These are phyloP conservation scores for Infundibulicybe gibba DNA, from an alignment of 768 basidiomycete genomes.

Conservation along the genomic window DNA sequence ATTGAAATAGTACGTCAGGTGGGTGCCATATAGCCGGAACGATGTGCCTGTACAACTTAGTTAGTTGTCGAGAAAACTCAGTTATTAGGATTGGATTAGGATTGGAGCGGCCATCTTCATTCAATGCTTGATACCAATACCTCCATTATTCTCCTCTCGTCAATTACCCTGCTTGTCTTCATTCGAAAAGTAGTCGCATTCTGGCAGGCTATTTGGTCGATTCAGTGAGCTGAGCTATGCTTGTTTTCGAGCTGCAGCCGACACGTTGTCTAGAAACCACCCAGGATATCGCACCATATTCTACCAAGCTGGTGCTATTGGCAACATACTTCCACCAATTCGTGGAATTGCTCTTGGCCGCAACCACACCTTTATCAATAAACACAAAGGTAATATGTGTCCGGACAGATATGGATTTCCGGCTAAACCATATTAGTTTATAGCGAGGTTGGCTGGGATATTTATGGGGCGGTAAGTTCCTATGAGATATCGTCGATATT, in stretches of 20 bases:
- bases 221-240: conserved; percentile 17
- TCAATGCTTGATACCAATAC: neutral
- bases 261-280: conserved; percentile 17
- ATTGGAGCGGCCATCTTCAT: too few relatives aligned
- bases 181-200: conserved; percentile 15
- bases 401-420: neutral
- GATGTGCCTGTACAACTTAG: too few relatives aligned
- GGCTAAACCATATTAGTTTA: conserved; percentile 16
- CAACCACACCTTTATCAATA: conserved; percentile 24
- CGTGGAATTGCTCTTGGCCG: conserved; percentile 24
- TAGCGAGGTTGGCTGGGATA: conserved; percentile 28
- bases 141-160: conserved; percentile 7
- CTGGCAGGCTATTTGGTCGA: conserved; percentile 18
- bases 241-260: neutral
- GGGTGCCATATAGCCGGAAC: too few relatives aligned
- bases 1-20: too few relatives aligned
- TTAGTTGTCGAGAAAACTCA: too few relatives aligned
- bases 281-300: conserved; percentile 28
- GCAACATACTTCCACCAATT: conserved; percentile 22
- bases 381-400: conserved; percentile 21
- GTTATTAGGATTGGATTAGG: too few relatives aligned
- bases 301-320: conserved; percentile 15
- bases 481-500: neutral
- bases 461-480: conserved; percentile 26
- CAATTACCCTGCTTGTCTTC: conserved; percentile 14